These are phyloP conservation scores for Sporothrix mexicana DNA, from an alignment of 2,329 filamentous ascomycete genomes.

Conservation along the genomic window DNA sequence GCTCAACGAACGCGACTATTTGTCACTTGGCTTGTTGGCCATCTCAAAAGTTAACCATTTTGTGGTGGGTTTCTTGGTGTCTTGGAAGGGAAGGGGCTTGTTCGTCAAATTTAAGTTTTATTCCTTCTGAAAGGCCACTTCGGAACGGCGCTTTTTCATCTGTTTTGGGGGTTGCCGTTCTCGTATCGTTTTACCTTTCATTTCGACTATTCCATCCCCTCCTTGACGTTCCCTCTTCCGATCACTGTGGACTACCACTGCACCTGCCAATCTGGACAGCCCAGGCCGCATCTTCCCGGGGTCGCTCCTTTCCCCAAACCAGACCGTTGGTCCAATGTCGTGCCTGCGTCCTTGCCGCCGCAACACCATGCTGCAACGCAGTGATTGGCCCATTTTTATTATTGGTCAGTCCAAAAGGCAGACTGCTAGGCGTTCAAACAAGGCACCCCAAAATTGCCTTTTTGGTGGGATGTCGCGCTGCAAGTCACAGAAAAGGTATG, in stretches of 20 bases:
- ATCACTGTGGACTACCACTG: not conserved
- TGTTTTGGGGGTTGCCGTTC: not conserved
- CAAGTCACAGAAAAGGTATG: not conserved
- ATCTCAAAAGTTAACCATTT: conserved; percentile 1
- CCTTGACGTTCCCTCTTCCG: not conserved
- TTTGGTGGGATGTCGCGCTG: not conserved
- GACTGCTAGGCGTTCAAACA: conserved; percentile 29
- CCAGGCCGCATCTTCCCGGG: conserved; percentile 14
- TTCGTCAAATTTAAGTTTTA: not conserved
- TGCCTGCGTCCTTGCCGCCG: conserved; percentile 5
- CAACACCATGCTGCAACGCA: not conserved
- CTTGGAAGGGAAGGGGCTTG: not conserved
- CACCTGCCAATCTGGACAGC: conserved; percentile 10
- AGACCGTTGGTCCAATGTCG: conserved; percentile 22
- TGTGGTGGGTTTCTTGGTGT: not conserved
- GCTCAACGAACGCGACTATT: not conserved
- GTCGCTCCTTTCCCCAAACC: conserved; percentile 14
- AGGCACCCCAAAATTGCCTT: conserved; percentile 9
- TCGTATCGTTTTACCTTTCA: not conserved
- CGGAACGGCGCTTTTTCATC: too few relatives aligned
- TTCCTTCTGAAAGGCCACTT: too few relatives aligned
- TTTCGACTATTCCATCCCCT: not conserved
- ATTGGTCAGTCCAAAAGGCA: conserved; percentile 22
- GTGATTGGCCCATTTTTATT: not conserved
- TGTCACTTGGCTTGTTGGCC: not conserved